Percentiles rank a stretch among this genome's conserved stretches.
Conservation (phyloP, 176 grass and related monocot genomes). For the Oryza officinalis region DNA sequence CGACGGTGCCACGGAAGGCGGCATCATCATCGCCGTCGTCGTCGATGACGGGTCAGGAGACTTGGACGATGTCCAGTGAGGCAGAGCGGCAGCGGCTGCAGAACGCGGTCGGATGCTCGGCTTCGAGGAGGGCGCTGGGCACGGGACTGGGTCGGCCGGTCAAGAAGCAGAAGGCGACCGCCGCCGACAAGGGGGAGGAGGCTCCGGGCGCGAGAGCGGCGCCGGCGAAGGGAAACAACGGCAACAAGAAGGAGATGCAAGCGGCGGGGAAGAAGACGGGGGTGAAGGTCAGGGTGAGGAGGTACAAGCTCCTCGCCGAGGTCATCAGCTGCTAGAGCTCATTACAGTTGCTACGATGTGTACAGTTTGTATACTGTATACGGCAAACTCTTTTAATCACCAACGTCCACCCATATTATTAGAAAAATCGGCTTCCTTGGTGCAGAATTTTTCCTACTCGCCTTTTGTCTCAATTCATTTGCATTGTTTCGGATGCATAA, state of each 20-base stretch:
- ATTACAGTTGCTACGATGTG: too few relatives aligned
- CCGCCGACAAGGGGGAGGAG: neutral
- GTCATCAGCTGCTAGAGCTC: constrained; percentile 54
- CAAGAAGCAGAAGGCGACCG: constrained; percentile 53
- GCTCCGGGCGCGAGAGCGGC: neutral
- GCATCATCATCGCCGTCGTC: neutral
- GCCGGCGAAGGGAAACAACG: neutral
- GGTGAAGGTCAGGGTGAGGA: constrained; percentile 54
- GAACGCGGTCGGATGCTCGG: constrained; percentile 1
- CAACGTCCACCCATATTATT: too few relatives aligned
- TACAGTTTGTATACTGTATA: too few relatives aligned
- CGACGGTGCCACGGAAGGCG: constrained; percentile 15
- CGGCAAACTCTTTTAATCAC: too few relatives aligned
- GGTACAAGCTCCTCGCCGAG: constrained; percentile 94
- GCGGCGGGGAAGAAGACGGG: constrained; percentile 46
- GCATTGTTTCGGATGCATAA: too few relatives aligned
- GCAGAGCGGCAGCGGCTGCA: neutral
- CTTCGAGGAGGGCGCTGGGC: constrained; percentile 3
- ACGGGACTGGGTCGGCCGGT: constrained; percentile 41
- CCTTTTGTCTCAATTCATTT: too few relatives aligned
- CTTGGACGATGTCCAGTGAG: constrained; percentile 22
- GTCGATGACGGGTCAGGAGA: neutral
- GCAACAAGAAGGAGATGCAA: constrained; percentile 2
- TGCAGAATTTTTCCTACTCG: too few relatives aligned
- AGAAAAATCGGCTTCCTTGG: too few relatives aligned